Base-by-base conservation (phyloP, 257 asterid genomes). In the Przewalskia tangutica region DNA sequence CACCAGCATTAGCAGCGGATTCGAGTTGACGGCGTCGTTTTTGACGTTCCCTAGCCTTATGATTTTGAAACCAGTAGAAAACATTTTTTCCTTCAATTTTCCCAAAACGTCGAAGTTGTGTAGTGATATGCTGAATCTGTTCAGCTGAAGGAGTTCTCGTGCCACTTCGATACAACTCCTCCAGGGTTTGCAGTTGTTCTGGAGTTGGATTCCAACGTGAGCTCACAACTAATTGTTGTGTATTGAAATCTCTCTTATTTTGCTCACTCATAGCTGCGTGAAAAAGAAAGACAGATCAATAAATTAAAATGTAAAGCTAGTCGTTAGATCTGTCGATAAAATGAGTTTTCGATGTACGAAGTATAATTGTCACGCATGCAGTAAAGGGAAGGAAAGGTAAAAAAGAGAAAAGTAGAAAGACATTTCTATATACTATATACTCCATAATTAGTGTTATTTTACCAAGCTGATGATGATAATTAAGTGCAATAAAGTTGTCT, bases 191-290 rank as follows among this genome's bases (percentile, higher is more conserved):
- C 12, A 93, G 89, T 88, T 95, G 98, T 77, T 95, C 98, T 2
- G 97, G 97, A 4, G 99, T 92, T 5, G 99, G 99, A 70, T 93
- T 95, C 99, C 99, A 95, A 17, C 99, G 85, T 18, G 99, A 92
- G 65, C 95, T 93, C 83, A 93, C 98, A 14, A 93, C 97, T 3
- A 92, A 97, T 76, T 95, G 97, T 54, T 94, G 98, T 2, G 89
- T 62, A 51, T 65, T 85, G 17, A 87, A 73, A 8, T 93, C 98
- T 58, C 91, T 84, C 91, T 90, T 93, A 83, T 78, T 88, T 16
- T 89, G 95, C 89, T 93, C 98, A 13, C 85, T 89, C 89, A 92
- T 80, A 27, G 88, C 92, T 79, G 92, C 90, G 82, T 78, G 83
- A 63, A 34, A 50, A 16, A n/a, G 1, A 20, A 56, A 27, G 1